Evolutionary conservation across 2,329 filamentous ascomycete species (phyloP), one percentile per base, ranked within the genome.

Genomic region (Beauveria brongniartii): DNA sequence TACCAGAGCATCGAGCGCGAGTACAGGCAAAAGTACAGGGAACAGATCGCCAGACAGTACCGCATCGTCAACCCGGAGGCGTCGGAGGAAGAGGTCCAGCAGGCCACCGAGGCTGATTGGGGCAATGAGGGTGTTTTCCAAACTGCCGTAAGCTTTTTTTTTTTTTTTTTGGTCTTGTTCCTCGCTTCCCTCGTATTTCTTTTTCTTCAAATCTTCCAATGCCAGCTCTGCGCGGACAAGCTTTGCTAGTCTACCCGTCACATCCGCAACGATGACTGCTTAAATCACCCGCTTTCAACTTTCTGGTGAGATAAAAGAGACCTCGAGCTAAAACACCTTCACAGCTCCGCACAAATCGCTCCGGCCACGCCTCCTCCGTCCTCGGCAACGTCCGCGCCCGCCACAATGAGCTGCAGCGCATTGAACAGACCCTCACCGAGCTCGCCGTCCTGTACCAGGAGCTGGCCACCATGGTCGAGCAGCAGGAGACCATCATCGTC

Each of bases 41-140:
- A 92, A 65, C 88, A 91, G 73, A 91, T 93, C 70, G 84, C 85
- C 62, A 82, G 90, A 68, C 90, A 94, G 74, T 92, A 90, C 74
- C 81, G 85, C 61, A 92, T 93, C 70, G 89, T 91, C 66, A 91
- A 92, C 71, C 90, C 90, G 56, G 86, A 91, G 50, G 90, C 90
- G n/a, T 82, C 82, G 54, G 88, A 92, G 63, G 77, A 82, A 1
- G 88, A 93, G 73, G 86, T 92, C 3, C 77, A 81, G 54, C 78
- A 90, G 71, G 89, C 89, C 3, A 78, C 85, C 26, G 80, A 90
- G 66, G 79, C 84, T 59, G 86, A 92, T 71, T 90, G 89, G 87
- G 85, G 87, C 59, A 83, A 89, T 62, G 87, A 92, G 76, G 88
- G 89, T 68, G 86, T 94, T 60, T 94, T 93, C 77, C 88, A 92